Evolutionary conservation across 345 rosid genomes (phyloP).

Genomic region (Hibiscus syriacus): DNA sequence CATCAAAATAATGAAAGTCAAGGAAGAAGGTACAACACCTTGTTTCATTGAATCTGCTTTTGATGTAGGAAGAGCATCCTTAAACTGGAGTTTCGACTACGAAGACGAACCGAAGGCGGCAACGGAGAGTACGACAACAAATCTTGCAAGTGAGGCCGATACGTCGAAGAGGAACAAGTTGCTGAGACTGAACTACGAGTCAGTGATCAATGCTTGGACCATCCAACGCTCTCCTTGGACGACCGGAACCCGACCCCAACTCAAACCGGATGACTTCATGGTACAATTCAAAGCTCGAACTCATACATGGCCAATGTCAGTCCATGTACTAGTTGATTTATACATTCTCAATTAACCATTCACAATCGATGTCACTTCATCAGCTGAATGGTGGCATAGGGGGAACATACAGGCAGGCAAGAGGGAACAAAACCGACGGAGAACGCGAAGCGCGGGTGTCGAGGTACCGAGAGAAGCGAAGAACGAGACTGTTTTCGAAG

Average conservation of each 20-base stretch:
- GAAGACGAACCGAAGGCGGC: neutral
- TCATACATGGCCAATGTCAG: neutral
- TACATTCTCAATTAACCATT: neutral
- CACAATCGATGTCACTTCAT: neutral
- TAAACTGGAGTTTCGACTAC: conserved; percentile 2
- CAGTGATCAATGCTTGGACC: conserved; percentile 10
- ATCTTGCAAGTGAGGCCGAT: neutral
- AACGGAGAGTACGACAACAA: neutral
- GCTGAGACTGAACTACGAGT: conserved; percentile 9
- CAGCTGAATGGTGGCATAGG: conserved; percentile 11
- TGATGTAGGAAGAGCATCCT: neutral
- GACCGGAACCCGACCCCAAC: neutral
- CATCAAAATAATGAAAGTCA: conserved; percentile 16
- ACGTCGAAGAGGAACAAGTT: conserved; percentile 1
- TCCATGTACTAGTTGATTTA: neutral
- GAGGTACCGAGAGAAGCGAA: conserved; percentile 53
- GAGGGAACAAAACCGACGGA: conserved; percentile 10
- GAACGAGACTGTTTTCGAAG: conserved; percentile 55
- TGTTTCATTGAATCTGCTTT: conserved; percentile 3
- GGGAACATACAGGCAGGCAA: conserved; percentile 6
- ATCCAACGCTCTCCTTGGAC: conserved; percentile 10
- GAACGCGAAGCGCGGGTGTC: conserved; percentile 52
- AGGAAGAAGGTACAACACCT: neutral
- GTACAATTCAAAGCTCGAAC: neutral
- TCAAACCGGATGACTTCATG: conserved; percentile 11